Evolutionary conservation across 441 rosid genomes (phyloP).

Genomic region (Arabidopsis hybrid): DNA sequence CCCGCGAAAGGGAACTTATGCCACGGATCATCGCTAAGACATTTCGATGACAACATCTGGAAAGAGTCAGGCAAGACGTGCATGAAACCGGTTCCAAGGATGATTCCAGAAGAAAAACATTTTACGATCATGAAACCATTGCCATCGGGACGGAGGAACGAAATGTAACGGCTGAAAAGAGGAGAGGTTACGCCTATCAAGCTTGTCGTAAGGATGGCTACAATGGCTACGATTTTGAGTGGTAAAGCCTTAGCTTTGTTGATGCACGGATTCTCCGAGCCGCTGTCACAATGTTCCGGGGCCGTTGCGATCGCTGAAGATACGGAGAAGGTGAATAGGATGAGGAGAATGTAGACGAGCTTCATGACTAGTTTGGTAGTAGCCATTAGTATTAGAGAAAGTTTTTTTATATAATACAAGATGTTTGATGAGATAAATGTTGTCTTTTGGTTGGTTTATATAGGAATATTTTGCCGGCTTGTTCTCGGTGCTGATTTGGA

Average conservation of each 20-base stretch:
- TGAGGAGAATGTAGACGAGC: conserved; percentile 34
- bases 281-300: conserved; percentile 37
- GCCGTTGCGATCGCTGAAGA: conserved; percentile 34
- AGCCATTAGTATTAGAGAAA: conserved; percentile 18
- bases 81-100: conserved; percentile 66
- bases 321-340: conserved; percentile 40
- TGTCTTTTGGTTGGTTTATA: conserved; percentile 32
- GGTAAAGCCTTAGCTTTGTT: conserved; percentile 54
- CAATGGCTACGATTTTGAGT: conserved; percentile 60
- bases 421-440: conserved; percentile 29
- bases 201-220: conserved; percentile 52
- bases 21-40: conserved; percentile 60
- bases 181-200: conserved; percentile 55
- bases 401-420: neutral
- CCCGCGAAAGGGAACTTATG: conserved; percentile 64
- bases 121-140: conserved; percentile 53
- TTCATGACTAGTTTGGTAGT: conserved; percentile 39
- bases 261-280: conserved; percentile 40
- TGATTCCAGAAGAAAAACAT: conserved; percentile 61
- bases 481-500: neutral
- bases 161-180: conserved; percentile 46
- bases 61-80: conserved; percentile 67
- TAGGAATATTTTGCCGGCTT: conserved; percentile 39
- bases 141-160: conserved; percentile 53
- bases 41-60: conserved; percentile 54